Evolutionary conservation across 306 rosid species (phyloP).

Genomic region (Vigna unguiculata): DNA sequence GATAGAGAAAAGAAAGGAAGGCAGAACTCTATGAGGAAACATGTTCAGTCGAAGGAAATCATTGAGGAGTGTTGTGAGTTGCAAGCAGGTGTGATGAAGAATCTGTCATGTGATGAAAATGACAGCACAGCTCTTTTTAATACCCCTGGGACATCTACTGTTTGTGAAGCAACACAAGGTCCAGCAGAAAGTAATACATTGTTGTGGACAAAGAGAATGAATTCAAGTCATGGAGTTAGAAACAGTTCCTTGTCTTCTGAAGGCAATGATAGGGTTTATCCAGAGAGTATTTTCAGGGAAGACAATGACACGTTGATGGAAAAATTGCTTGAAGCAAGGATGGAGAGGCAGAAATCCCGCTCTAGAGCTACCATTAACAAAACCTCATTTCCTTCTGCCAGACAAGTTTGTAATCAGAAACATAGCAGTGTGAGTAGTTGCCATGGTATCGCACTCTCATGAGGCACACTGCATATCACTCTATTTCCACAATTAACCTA

Average conservation of each 20-base stretch:
- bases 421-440: conserved; percentile 31
- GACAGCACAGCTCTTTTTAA: conserved; percentile 36
- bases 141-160: conserved; percentile 42
- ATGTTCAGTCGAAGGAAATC: conserved; percentile 41
- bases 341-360: conserved; percentile 51
- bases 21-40: conserved; percentile 39
- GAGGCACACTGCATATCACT: not conserved
- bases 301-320: conserved; percentile 71
- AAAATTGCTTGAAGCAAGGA: conserved; percentile 74
- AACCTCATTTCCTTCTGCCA: not conserved
- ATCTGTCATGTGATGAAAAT: conserved; percentile 47
- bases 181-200: conserved; percentile 44
- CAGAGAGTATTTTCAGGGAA: conserved; percentile 53
- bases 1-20: conserved; percentile 43
- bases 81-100: conserved; percentile 23
- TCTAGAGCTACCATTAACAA: conserved; percentile 34
- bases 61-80: conserved; percentile 25
- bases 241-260: conserved; percentile 53
- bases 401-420: conserved; percentile 35
- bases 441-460: not conserved
- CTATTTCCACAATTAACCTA: not conserved
- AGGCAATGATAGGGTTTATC: conserved; percentile 42
- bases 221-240: conserved; percentile 41
- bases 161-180: conserved; percentile 40
- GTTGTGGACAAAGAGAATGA: conserved; percentile 34